These are phyloP conservation scores for Erysimum pusillum DNA, from an alignment of 441 rosid genomes.

Conservation along the genomic window DNA sequence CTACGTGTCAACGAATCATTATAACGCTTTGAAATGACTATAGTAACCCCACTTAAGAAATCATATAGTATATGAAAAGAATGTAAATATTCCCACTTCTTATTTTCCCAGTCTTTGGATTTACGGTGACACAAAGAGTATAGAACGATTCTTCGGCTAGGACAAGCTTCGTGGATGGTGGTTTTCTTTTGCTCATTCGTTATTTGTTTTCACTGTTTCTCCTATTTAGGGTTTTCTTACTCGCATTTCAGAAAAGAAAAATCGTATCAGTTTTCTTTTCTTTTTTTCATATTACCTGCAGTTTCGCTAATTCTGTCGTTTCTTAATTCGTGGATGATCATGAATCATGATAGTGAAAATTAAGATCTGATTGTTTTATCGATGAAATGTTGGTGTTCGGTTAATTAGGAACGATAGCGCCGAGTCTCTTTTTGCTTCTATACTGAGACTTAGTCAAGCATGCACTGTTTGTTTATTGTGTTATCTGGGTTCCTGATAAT, in stretches of 20 bases:
- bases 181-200: conserved; percentile 44
- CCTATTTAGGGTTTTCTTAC: conserved; percentile 21
- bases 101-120: conserved; percentile 29
- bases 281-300: background rate
- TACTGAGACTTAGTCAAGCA: conserved; percentile 24
- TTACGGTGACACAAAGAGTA: conserved; percentile 13
- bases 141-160: conserved; percentile 41
- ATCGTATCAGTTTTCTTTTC: background rate
- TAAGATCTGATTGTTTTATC: conserved; percentile 1
- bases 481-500: background rate
- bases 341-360: conserved; percentile 25
- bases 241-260: background rate
- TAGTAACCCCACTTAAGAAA: too few relatives aligned
- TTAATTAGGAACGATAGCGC: background rate
- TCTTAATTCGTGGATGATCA: too few relatives aligned
- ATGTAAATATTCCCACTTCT: background rate
- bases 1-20: too few relatives aligned
- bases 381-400: conserved; percentile 22
- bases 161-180: conserved; percentile 37
- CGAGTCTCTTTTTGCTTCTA: background rate
- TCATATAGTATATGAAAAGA: background rate
- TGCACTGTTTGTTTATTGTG: conserved; percentile 11
- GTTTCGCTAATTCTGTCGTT: conserved; percentile 28
- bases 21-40: too few relatives aligned
- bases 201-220: conserved; percentile 1